Evolutionary conservation across 768 basidiomycete genomes (phyloP), one percentile per base, ranked within the genome.

Genomic region (Rhizopogon salebrosus): DNA sequence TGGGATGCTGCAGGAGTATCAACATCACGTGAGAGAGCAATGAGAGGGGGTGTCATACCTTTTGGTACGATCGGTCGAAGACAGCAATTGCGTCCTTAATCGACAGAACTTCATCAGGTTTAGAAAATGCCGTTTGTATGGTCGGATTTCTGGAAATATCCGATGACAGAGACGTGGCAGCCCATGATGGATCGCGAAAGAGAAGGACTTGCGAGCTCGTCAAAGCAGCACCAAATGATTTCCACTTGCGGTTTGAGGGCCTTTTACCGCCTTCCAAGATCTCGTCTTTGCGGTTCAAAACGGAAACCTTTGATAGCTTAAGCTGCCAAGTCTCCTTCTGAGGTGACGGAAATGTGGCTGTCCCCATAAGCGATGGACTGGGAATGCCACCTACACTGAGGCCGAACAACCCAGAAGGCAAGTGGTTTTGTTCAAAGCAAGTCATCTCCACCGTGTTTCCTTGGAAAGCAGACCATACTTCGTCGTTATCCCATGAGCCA

Each of bases 151-250:
- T 70, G 16, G 68, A 66, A 16, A 67, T 49, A 56, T 72, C 65
- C 49, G 72, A 69, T 41, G 74, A 67, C 50, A 75, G 69, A 29
- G 86, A 60, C 20, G 72, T 64, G 37, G 68, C 61, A 3, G 79
- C 78, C 82, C 79, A 84, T 13, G 78, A 62, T 3, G 79, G 65
- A 67, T 92, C 89, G 26, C 88, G 87, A 71, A 93, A 94, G 66
- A 98, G 87, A 41, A 98, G 77, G 4, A 99, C 75, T 61, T 98
- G 95, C 4, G 92, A 94, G 23, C 84, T 87, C 3, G 93, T 94
- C 52, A 99, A 75, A 46, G 95, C 76, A 8, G 93, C 89, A 56
- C 83, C 85, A 79, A 86, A 95, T 10, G 81, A 70, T 61, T 79
- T 85, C 97, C 97, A 98, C 71, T 94, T 98, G 45, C 92, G 79